Conservation (phyloP, 1,284 basidiomycete genomes). For the Cystobasidium sp. region DNA sequence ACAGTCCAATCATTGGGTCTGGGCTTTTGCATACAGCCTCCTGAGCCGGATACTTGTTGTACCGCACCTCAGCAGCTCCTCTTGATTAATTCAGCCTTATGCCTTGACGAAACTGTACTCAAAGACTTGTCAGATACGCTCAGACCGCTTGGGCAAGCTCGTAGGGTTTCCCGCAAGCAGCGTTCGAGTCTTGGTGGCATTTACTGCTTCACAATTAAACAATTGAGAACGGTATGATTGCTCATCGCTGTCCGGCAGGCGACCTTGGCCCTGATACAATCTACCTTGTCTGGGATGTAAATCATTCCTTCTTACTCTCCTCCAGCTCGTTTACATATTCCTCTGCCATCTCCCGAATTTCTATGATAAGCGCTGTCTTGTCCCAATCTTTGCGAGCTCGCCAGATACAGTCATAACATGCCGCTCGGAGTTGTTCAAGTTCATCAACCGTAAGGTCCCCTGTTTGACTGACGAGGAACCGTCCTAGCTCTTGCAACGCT, state of each 20-base stretch:
- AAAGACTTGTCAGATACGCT: no score
- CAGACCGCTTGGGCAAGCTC: no score
- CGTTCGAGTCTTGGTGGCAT: no score
- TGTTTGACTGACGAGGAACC: conserved; percentile 64
- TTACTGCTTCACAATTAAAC: background rate
- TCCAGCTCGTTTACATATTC: conserved; percentile 51
- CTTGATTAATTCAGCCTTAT: no score
- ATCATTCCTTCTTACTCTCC: conserved; percentile 11
- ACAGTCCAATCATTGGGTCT: no score
- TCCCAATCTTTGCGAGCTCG: conserved; percentile 80
- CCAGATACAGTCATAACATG: conserved; percentile 80
- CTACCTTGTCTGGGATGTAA: background rate
- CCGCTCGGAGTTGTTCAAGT: conserved; percentile 88
- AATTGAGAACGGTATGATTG: background rate
- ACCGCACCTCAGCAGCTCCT: no score
- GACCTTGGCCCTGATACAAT: background rate
- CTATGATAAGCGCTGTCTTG: conserved; percentile 63
- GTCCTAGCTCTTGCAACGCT: conserved; percentile 61
- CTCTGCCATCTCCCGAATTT: conserved; percentile 45
- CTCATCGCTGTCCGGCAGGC: background rate
- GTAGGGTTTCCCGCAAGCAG: no score
- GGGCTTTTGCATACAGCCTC: no score
- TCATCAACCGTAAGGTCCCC: conserved; percentile 75
- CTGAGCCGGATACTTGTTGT: no score
- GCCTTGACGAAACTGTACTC: no score